A percentile compares a stretch with the other conserved stretches of the same genome.
Evolutionary conservation across 2,329 filamentous ascomycete species (phyloP).

Genomic region (Claviceps cyperi): DNA sequence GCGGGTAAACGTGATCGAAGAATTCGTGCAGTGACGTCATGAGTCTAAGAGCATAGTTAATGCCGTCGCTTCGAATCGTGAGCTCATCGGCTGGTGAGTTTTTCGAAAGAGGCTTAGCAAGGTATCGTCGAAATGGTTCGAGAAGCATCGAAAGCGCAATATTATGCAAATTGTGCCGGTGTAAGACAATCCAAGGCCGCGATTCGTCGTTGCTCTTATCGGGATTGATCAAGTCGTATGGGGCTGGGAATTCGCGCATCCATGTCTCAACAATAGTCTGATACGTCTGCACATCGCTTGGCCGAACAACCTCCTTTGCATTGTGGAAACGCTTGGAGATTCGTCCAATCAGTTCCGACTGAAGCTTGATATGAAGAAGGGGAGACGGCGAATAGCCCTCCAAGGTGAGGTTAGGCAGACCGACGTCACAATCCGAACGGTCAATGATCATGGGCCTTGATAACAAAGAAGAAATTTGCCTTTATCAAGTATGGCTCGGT

Average conservation of each 20-base stretch:
- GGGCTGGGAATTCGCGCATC: conserved; percentile 26
- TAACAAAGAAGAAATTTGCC: conserved; percentile 22
- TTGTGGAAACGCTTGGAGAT: conserved; percentile 18
- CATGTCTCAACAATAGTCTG: conserved; percentile 24
- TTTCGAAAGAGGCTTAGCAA: conserved; percentile 22
- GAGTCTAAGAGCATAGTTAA: conserved; percentile 29
- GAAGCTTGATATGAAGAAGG: conserved; percentile 22
- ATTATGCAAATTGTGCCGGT: conserved; percentile 30
- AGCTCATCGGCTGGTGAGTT: conserved; percentile 18
- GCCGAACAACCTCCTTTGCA: conserved; percentile 14
- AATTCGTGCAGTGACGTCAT: conserved; percentile 25
- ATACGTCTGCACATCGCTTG: conserved; percentile 19
- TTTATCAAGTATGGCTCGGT: no score
- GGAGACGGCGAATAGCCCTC: conserved; percentile 20
- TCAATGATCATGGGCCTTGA: conserved; percentile 22
- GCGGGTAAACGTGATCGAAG: conserved; percentile 28
- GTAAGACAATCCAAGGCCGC: conserved; percentile 28
- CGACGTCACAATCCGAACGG: conserved; percentile 17
- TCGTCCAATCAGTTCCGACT: conserved; percentile 18
- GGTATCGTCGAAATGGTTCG: conserved; percentile 29
- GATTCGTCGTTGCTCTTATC: conserved; percentile 26
- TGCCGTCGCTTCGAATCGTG: conserved; percentile 24
- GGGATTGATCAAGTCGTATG: conserved; percentile 23
- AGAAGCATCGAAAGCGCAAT: conserved; percentile 30
- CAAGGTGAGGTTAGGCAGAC: conserved; percentile 18